phyloP scores from a whole-genome alignment of 2,329 filamentous ascomycete genomes.

The Waltergamsia citrina region DNA sequence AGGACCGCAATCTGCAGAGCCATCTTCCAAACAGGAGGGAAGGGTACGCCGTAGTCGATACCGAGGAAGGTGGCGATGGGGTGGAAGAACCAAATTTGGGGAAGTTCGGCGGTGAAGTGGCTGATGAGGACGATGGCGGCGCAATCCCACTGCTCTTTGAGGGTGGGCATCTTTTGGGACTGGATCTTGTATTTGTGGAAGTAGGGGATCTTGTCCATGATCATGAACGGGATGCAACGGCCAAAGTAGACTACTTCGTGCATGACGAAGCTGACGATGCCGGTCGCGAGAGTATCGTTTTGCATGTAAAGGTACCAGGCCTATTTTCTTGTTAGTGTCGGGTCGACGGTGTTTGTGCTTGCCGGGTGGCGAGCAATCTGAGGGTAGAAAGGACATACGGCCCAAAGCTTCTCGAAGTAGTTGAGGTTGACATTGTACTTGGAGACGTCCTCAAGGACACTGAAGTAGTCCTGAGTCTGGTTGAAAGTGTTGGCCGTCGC shows the following conservation, averaged over 20 bases:
- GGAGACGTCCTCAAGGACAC: constrained; percentile 52
- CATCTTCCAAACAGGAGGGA: constrained; percentile 79
- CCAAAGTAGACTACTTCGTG: constrained; percentile 96
- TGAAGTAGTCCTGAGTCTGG: constrained; percentile 41
- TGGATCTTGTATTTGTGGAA: constrained; percentile 96
- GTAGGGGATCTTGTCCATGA: constrained; percentile 78
- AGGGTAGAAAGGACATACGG: constrained; percentile 38
- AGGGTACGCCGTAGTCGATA: constrained; percentile 79
- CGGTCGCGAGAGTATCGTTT: constrained; percentile 92
- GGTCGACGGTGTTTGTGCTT: not conserved
- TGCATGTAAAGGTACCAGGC: constrained; percentile 98
- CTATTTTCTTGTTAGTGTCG: constrained; percentile 17
- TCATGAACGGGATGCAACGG: constrained; percentile 79
- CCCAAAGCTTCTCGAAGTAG: constrained; percentile 81
- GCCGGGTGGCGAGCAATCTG: not conserved
- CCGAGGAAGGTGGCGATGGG: constrained; percentile 90
- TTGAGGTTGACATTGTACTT: constrained; percentile 81
- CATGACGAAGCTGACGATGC: constrained; percentile 94
- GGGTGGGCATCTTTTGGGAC: constrained; percentile 79
- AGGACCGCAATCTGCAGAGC: constrained; percentile 85
- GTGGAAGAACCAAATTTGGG: constrained; percentile 99
- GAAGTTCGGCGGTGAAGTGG: constrained; percentile 96
- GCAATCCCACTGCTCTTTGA: constrained; percentile 89
- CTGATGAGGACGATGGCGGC: constrained; percentile 85
- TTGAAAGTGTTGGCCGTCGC: constrained; percentile 38